These are phyloP conservation scores for Fraxinus greggii DNA, from an alignment of 305 asterid species.

Conservation along the genomic window DNA sequence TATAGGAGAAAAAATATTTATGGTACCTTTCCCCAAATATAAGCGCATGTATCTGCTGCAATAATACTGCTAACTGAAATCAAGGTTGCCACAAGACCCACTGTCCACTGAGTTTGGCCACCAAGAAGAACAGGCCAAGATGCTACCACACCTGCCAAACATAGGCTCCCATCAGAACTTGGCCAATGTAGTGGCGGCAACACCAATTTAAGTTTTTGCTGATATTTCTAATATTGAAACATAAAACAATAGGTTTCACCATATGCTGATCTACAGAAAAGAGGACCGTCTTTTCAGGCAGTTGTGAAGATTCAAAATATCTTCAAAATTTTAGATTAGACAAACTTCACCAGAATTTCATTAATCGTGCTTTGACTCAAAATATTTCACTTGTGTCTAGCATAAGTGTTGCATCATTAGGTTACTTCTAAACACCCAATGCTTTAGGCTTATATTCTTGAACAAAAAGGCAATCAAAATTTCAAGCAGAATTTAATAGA, in stretches of 20 bases:
- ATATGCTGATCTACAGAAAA: background rate
- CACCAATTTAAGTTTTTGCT: slow-evolving; percentile 1
- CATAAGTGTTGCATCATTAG: background rate
- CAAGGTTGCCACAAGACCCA: slow-evolving; percentile 93
- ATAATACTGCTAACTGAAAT: slow-evolving; percentile 81
- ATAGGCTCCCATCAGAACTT: slow-evolving; percentile 19
- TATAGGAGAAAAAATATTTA: background rate
- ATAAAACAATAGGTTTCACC: slow-evolving; percentile 9
- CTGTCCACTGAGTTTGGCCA: slow-evolving; percentile 88
- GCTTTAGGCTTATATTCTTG: background rate
- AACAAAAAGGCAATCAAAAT: background rate
- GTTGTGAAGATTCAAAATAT: slow-evolving; percentile 1
- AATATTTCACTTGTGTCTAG: slow-evolving; percentile 5
- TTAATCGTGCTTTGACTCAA: background rate
- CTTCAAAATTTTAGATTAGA: background rate
- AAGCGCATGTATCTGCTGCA: slow-evolving; percentile 96
- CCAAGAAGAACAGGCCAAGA: slow-evolving; percentile 90
- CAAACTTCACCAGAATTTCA: slow-evolving; percentile 19
- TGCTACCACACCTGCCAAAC: slow-evolving; percentile 63
- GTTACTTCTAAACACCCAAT: background rate
- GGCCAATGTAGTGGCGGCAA: slow-evolving; percentile 3
- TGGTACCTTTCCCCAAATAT: slow-evolving; percentile 84
- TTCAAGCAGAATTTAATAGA: background rate
- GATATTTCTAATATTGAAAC: slow-evolving; percentile 10
- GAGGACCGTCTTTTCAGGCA: background rate